Conservation (phyloP, 768 basidiomycete species). For the Lactarius hatsudake region DNA sequence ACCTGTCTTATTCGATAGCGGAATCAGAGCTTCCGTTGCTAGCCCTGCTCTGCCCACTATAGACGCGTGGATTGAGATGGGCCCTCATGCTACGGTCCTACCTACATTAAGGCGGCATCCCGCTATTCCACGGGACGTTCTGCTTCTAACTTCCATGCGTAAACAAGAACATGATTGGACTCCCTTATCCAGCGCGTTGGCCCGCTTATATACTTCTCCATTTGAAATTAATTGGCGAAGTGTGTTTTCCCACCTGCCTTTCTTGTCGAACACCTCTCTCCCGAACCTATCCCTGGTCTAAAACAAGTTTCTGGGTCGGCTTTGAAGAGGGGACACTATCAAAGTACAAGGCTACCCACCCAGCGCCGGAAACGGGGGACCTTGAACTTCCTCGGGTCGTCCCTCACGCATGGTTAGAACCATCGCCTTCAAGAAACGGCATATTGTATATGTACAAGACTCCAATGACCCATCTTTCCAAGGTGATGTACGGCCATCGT, state of each 20-base stretch:
- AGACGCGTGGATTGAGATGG: slow-evolving; percentile 62
- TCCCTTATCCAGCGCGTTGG: slow-evolving; percentile 45
- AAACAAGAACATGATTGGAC: slow-evolving; percentile 45
- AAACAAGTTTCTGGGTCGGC: slow-evolving; percentile 54
- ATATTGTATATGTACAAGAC: slow-evolving; percentile 53
- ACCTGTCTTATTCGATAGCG: slow-evolving; percentile 55
- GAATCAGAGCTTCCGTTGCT: slow-evolving; percentile 43
- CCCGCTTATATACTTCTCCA: slow-evolving; percentile 46
- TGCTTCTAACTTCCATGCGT: slow-evolving; percentile 51
- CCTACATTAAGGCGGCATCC: slow-evolving; percentile 52
- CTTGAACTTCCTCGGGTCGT: slow-evolving; percentile 35
- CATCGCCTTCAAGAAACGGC: slow-evolving; percentile 30
- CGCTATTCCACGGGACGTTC: slow-evolving; percentile 32
- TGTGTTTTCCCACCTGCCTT: slow-evolving; percentile 47
- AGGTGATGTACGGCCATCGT: slow-evolving; percentile 53
- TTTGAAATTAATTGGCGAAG: slow-evolving; percentile 52
- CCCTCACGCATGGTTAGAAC: slow-evolving; percentile 38
- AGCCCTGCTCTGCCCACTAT: slow-evolving; percentile 32
- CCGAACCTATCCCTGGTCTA: slow-evolving; percentile 65
- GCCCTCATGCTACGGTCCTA: slow-evolving; percentile 57
- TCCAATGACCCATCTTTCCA: slow-evolving; percentile 43
- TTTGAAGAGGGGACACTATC: slow-evolving; percentile 36
- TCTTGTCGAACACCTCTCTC: slow-evolving; percentile 43
- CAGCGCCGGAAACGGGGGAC: neutral
- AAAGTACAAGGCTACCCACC: neutral